Evolutionary conservation across 208 protist species (phyloP), one percentile per base, ranked within the genome.

Genomic region (Leishmania guyanensis): DNA sequence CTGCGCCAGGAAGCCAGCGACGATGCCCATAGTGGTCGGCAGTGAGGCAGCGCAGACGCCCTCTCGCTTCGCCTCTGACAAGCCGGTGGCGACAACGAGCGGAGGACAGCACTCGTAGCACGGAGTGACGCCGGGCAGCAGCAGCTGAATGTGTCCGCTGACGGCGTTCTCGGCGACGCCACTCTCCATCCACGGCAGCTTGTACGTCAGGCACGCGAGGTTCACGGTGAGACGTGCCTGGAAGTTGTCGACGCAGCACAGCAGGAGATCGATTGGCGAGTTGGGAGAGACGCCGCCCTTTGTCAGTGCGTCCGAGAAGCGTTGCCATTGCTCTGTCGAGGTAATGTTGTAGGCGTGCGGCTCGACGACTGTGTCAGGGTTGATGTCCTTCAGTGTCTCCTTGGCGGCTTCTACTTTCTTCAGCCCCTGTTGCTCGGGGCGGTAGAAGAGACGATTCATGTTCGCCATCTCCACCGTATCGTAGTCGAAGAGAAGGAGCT

Each of bases 401-500:
- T 89, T 86, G 26, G 96, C 94, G 3, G 97, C 98, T 14, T 93
- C 87, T n/a, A 98, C 97, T 84, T 99, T 99, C 66, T 84, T 95
- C 90, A 99, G 84, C 33, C 98, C 98, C 48, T 96, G 92, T 83
- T 99, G 98, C 54, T 99, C 92, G 0, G 97, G 98, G n/a, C 96
- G 91, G 87, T 99, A 99, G 84, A 99, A 99, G 56, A 99, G 91
- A 14, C 96, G 90, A 84, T 99, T 99, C 98, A 99, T 99, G 90
- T 99, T 99, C 3, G 99, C 98, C 43, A 99, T 82, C 81, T 99
- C 98, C 10, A 99, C 99, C 70, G 91, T 99, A 91, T 99, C 99
- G 90, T 99, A 99, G 90, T 99, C 99, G 81, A 98, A 99, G 65
- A 99, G 88, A n/a, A 99, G 80, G 17, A 99, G 89, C 87, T 99